Percentiles rank a stretch among this genome's conserved stretches.
These are phyloP conservation scores for Xylaria sp. DNA, from an alignment of 2,329 filamentous ascomycete genomes.

Conservation along the genomic window DNA sequence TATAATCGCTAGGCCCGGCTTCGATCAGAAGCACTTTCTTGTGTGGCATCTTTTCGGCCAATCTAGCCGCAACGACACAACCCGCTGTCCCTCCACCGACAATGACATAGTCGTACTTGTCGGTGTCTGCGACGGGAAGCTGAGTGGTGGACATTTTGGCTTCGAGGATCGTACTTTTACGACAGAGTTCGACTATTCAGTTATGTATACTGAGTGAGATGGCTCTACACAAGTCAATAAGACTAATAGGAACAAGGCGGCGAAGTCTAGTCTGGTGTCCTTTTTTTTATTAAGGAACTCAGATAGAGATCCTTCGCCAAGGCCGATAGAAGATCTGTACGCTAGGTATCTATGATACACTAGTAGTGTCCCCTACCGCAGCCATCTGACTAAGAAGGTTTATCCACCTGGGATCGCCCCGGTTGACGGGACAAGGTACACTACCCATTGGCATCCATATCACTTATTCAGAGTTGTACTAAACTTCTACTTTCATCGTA, in stretches of 20 bases:
- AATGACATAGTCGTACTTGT: slow-evolving; percentile 84
- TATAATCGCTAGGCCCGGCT: slow-evolving; percentile 88
- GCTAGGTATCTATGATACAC: slow-evolving; percentile 13
- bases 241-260: slow-evolving; percentile 17
- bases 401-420: slow-evolving; percentile 28
- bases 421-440: slow-evolving; percentile 1
- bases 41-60: slow-evolving; percentile 84
- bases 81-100: slow-evolving; percentile 88
- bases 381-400: slow-evolving; percentile 31
- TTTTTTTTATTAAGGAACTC: slow-evolving; percentile 19
- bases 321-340: slow-evolving; percentile 18
- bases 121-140: slow-evolving; percentile 70
- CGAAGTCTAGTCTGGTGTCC: slow-evolving; percentile 19
- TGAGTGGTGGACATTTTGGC: slow-evolving; percentile 69
- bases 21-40: slow-evolving; percentile 87
- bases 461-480: neutral
- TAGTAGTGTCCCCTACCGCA: slow-evolving; percentile 23
- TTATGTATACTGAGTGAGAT: neutral
- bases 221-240: slow-evolving; percentile 9
- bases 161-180: slow-evolving; percentile 4
- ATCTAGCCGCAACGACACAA: slow-evolving; percentile 82
- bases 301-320: slow-evolving; percentile 35
- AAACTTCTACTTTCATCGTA: neutral
- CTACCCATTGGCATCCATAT: neutral
- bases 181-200: neutral